Evolutionary conservation across 2,329 filamentous ascomycete genomes (phyloP).

Genomic region (Elsinoe australis): DNA sequence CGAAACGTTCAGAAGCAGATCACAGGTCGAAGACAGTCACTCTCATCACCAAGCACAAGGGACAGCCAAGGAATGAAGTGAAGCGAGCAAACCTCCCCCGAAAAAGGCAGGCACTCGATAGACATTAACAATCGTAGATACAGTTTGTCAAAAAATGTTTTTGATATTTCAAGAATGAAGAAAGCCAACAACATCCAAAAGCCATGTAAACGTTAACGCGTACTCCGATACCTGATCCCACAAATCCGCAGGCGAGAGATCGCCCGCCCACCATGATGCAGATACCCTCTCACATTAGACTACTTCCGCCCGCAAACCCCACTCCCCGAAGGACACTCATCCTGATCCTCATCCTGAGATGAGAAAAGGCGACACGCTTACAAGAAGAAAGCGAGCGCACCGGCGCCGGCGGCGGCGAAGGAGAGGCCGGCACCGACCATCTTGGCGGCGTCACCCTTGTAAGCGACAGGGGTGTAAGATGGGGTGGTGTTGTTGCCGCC

Average conservation of each 20-base stretch:
- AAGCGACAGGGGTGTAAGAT: constrained; percentile 6
- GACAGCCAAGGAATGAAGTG: constrained; percentile 4
- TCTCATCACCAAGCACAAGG: background rate
- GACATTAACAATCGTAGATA: constrained; percentile 9
- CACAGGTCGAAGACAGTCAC: background rate
- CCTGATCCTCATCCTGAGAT: background rate
- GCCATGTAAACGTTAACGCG: constrained; percentile 6
- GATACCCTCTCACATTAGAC: too few relatives aligned
- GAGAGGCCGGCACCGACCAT: constrained; percentile 16
- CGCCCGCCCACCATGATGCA: too few relatives aligned
- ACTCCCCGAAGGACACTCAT: constrained; percentile 6
- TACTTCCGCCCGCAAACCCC: constrained; percentile 10
- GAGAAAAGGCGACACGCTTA: background rate
- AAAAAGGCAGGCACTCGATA: constrained; percentile 13
- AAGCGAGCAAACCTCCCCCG: constrained; percentile 6
- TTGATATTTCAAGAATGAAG: constrained; percentile 2
- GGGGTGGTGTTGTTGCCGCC: constrained; percentile 6
- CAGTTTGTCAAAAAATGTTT: constrained; percentile 6
- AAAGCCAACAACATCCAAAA: constrained; percentile 3
- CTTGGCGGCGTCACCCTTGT: constrained; percentile 15
- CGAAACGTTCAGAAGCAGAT: background rate
- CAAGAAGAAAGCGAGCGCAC: constrained; percentile 11
- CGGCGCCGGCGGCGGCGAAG: constrained; percentile 16
- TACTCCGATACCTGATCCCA: constrained; percentile 1
- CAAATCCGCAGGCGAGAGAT: too few relatives aligned